Percentiles rank a stretch among this genome's conserved stretches.
Conservation (phyloP, 208 protist genomes). For the Naegleria fowleri region DNA sequence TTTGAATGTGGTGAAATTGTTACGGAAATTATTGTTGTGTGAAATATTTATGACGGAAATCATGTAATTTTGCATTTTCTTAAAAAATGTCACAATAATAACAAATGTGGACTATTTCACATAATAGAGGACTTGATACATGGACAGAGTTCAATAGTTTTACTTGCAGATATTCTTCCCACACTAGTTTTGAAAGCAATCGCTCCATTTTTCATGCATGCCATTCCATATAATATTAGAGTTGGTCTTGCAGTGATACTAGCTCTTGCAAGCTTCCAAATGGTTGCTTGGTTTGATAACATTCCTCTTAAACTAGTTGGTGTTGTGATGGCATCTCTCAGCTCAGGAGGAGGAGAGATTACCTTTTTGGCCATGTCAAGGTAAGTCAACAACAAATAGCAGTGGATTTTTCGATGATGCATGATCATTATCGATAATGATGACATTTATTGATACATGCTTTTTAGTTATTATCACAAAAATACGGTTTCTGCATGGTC, state of each 20-base stretch:
- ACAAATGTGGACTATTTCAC: not conserved
- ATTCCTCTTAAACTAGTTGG: conserved; percentile 1
- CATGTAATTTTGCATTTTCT: not conserved
- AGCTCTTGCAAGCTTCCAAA: not conserved
- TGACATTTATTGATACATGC: too few species aligned
- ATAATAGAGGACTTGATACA: conserved; percentile 35
- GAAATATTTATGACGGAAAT: not conserved
- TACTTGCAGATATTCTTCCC: conserved; percentile 40
- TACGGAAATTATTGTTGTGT: not conserved
- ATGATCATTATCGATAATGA: too few species aligned
- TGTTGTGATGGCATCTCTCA: conserved; percentile 30
- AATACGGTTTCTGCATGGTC: not conserved
- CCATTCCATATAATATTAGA: conserved; percentile 6
- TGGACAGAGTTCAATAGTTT: conserved; percentile 22
- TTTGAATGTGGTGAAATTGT: not conserved
- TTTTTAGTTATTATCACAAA: conserved; percentile 4
- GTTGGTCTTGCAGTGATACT: not conserved
- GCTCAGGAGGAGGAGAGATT: conserved; percentile 35
- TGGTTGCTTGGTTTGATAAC: conserved; percentile 18
- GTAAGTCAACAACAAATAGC: too few species aligned
- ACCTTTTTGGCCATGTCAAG: conserved; percentile 33
- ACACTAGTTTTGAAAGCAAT: conserved; percentile 31
- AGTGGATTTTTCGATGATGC: too few species aligned
- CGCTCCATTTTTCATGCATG: conserved; percentile 41
- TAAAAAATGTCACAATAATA: too few species aligned